Percentiles rank a stretch among this genome's conserved stretches.
Evolutionary conservation across 140 eudicot species (phyloP).

Genomic region (Oenanthe javanica): DNA sequence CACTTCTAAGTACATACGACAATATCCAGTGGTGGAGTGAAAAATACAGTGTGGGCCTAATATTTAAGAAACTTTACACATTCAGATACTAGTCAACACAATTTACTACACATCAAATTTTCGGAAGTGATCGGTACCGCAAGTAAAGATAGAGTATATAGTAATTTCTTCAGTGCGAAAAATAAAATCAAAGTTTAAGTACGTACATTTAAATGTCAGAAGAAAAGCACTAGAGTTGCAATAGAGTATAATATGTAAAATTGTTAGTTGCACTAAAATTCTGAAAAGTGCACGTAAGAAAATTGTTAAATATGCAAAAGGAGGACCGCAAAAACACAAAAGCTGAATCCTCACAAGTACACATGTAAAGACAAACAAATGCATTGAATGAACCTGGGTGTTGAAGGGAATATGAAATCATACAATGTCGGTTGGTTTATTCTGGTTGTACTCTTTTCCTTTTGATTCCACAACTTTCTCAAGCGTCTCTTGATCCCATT

Average conservation of each 20-base stretch:
- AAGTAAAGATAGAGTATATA: background rate
- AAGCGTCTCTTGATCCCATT: constrained; percentile 84
- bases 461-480: constrained; percentile 77
- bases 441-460: constrained; percentile 85
- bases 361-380: background rate
- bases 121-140: background rate
- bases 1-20: background rate
- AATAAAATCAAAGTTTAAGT: background rate
- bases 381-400: background rate
- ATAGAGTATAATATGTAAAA: background rate
- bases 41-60: background rate
- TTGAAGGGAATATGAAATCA: constrained; percentile 17
- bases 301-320: background rate
- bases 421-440: constrained; percentile 93
- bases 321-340: background rate
- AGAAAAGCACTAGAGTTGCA: background rate
- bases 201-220: background rate
- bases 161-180: background rate
- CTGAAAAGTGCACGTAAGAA: background rate
- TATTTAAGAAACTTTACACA: background rate
- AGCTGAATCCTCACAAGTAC: background rate
- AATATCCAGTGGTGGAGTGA: background rate
- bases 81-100: background rate
- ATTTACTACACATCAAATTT: background rate
- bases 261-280: background rate